Evolutionary conservation across 2,329 filamentous ascomycete species (phyloP).

Genomic region (Alternaria sp.): DNA sequence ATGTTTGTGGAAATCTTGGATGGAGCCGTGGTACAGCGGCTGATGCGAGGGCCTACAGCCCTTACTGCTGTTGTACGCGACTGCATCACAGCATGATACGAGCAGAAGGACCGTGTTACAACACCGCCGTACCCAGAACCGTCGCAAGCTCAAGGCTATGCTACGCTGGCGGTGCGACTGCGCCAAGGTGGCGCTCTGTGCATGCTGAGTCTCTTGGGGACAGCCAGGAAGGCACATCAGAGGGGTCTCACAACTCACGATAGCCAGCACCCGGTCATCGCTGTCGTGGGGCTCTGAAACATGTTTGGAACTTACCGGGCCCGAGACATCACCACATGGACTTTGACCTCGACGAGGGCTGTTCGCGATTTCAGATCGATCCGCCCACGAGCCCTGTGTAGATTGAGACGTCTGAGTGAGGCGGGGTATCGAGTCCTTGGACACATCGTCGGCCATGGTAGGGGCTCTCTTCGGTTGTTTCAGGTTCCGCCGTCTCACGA

Average conservation of each 20-base stretch:
- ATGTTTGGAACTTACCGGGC: constrained; percentile 17
- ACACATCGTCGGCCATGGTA: constrained; percentile 20
- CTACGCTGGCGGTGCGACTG: constrained; percentile 17
- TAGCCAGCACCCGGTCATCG: constrained; percentile 3
- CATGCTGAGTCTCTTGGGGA: constrained; percentile 1
- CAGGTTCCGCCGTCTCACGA: constrained; percentile 23
- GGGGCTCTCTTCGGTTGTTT: constrained; percentile 36
- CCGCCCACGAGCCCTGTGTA: constrained; percentile 14
- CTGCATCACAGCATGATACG: constrained; percentile 3
- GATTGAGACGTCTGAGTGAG: constrained; percentile 23
- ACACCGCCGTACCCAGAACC: constrained; percentile 11
- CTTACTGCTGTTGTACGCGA: constrained; percentile 1
- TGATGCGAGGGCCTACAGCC: constrained; percentile 12
- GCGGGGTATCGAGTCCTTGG: constrained; percentile 23
- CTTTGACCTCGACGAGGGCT: constrained; percentile 16
- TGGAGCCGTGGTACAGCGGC: constrained; percentile 18
- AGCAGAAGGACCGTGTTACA: constrained; percentile 13
- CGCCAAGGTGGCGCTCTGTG: constrained; percentile 15
- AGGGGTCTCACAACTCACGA: constrained; percentile 14
- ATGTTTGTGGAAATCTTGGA: constrained; percentile 10
- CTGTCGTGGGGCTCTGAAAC: constrained; percentile 17
- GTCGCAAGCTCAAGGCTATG: constrained; percentile 10
- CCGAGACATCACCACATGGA: constrained; percentile 8
- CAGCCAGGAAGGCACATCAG: constrained; percentile 15
- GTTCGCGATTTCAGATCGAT: constrained; percentile 13